phyloP scores from a whole-genome alignment of 768 basidiomycete species.

The Lactarius evosmus region DNA sequence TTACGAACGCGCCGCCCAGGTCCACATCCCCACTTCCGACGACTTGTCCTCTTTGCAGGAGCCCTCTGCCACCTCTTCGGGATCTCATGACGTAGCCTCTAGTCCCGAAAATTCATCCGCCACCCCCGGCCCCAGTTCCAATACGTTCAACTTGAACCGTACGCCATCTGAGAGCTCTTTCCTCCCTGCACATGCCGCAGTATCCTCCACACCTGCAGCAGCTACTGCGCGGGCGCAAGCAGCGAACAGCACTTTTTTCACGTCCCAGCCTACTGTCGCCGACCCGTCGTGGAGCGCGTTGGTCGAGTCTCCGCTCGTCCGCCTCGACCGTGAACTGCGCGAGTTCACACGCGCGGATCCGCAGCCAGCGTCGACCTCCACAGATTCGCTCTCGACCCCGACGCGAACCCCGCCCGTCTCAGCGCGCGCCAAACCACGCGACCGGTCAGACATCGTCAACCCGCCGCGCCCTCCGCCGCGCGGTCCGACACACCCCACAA shows the following conservation, averaged over 20 bases:
- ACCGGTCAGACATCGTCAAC: constrained; percentile 77
- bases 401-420: constrained; percentile 61
- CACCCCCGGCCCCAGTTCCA: constrained; percentile 18
- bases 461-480: constrained; percentile 47
- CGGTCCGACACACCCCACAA: constrained; percentile 48
- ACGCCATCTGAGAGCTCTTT: constrained; percentile 69
- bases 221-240: background rate
- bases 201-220: constrained; percentile 76
- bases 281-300: constrained; percentile 69
- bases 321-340: constrained; percentile 60
- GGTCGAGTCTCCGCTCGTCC: constrained; percentile 69
- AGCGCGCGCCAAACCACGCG: constrained; percentile 43
- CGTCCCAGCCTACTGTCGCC: constrained; percentile 5
- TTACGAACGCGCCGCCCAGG: constrained; percentile 90
- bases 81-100: constrained; percentile 2
- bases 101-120: constrained; percentile 20
- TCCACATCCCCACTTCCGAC: constrained; percentile 72
- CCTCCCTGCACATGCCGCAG: constrained; percentile 63
- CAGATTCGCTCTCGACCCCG: constrained; percentile 47
- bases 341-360: constrained; percentile 48
- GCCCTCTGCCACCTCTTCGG: constrained; percentile 20
- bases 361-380: constrained; percentile 25
- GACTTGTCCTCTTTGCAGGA: constrained; percentile 45
- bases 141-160: constrained; percentile 41
- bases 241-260: constrained; percentile 9